Conservation (phyloP, 805 yeast species). For the Barnettozyma salicaria region DNA sequence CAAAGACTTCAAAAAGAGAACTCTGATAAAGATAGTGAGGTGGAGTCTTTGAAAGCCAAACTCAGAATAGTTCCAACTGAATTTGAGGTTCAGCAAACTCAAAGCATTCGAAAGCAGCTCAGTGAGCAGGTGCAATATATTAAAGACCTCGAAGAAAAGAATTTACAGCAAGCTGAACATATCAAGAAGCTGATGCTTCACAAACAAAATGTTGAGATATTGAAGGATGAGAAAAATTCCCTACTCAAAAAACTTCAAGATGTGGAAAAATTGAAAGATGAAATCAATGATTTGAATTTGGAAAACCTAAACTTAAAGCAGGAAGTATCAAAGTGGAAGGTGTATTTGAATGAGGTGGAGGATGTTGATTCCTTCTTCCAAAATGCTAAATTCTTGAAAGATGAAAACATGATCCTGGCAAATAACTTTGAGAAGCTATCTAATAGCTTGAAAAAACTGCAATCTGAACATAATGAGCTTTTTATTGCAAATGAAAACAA, state of each 20-base stretch:
- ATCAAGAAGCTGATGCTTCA: conserved; percentile 44
- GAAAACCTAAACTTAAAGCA: conserved; percentile 43
- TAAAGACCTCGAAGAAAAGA: conserved; percentile 44
- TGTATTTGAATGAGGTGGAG: conserved; percentile 32
- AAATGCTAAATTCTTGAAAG: conserved; percentile 35
- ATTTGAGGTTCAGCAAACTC: conserved; percentile 30
- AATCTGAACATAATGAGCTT: conserved; percentile 29
- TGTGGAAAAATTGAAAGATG: conserved; percentile 38
- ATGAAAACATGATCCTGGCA: conserved; percentile 33
- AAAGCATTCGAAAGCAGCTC: conserved; percentile 28
- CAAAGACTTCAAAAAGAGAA: background rate
- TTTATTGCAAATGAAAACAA: conserved; percentile 34
- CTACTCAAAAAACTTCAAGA: conserved; percentile 34
- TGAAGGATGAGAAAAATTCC: conserved; percentile 48
- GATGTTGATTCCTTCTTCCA: conserved; percentile 34
- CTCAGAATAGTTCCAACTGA: conserved; percentile 35
- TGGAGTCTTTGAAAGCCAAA: conserved; percentile 27
- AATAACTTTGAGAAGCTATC: conserved; percentile 28
- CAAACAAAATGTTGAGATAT: conserved; percentile 41
- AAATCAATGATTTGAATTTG: conserved; percentile 42
- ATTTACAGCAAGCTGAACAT: conserved; percentile 46
- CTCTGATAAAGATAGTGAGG: conserved; percentile 22
- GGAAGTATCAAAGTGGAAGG: conserved; percentile 42
- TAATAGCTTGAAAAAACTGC: conserved; percentile 25
- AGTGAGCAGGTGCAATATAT: conserved; percentile 40